A percentile compares a stretch with the other conserved stretches of the same genome.
phyloP scores from a whole-genome alignment of 306 rosid species.

The Glycine tomentella region DNA sequence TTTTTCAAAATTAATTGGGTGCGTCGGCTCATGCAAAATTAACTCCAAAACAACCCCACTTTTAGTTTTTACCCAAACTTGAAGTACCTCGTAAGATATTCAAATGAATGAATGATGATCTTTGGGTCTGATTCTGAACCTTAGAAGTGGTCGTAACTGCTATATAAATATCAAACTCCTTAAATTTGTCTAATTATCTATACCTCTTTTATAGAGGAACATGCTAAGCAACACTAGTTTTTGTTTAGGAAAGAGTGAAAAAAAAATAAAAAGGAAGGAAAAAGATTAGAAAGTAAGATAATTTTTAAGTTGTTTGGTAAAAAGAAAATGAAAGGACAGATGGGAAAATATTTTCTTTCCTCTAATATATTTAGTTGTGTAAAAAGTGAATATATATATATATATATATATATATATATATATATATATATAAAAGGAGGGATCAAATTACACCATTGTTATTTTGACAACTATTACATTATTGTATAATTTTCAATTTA shows the following conservation, averaged over 20 bases:
- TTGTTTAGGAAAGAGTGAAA: neutral
- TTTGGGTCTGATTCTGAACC: neutral
- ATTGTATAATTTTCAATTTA: no score
- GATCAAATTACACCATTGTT: no score
- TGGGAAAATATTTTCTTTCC: neutral
- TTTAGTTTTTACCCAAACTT: neutral
- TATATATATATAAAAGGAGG: no score
- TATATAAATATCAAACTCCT: neutral
- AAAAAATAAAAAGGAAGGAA: neutral
- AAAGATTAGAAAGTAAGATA: neutral
- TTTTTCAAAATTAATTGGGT: neutral
- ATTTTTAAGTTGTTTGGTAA: neutral
- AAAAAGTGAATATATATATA: no score
- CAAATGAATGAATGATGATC: neutral
- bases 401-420: no score
- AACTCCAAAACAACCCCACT: neutral
- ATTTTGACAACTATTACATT: no score
- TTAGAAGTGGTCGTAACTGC: neutral
- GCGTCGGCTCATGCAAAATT: slow-evolving; percentile 1
- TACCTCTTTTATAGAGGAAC: neutral
- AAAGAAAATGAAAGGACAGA: neutral
- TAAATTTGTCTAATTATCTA: no score
- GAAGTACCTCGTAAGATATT: neutral
- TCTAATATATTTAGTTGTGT: neutral
- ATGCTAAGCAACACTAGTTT: neutral